Conservation (phyloP, 2,329 filamentous ascomycete species). For the Macroventuria anomochaeta region DNA sequence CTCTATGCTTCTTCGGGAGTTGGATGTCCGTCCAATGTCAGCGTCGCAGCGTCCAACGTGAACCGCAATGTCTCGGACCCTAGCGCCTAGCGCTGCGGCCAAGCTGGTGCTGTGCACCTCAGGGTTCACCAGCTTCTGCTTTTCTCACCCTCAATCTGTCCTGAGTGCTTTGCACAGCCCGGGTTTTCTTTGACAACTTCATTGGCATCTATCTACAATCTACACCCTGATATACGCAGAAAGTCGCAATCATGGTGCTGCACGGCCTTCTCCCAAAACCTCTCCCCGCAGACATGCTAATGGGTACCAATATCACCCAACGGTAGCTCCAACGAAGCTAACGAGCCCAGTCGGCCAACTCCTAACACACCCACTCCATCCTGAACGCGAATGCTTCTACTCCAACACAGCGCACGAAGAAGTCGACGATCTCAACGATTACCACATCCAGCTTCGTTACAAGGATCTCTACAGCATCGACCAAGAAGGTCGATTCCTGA, state of each 20-base stretch:
- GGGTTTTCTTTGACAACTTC: background rate
- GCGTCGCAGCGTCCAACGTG: slow-evolving; percentile 17
- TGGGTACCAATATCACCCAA: slow-evolving; percentile 11
- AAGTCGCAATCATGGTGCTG: slow-evolving; percentile 36
- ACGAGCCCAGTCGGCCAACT: slow-evolving; percentile 43
- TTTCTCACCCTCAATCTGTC: slow-evolving; percentile 5
- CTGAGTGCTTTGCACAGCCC: slow-evolving; percentile 7
- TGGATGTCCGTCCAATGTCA: slow-evolving; percentile 11
- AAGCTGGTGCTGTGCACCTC: slow-evolving; percentile 12
- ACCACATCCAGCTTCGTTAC: slow-evolving; percentile 49
- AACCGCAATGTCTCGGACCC: slow-evolving; percentile 6
- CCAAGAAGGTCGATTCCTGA: slow-evolving; percentile 46
- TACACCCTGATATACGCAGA: background rate
- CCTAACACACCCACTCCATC: slow-evolving; percentile 46
- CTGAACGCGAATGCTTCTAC: slow-evolving; percentile 47
- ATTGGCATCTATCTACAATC: background rate
- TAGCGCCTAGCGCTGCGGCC: slow-evolving; percentile 4
- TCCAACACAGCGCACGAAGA: slow-evolving; percentile 41
- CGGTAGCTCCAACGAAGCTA: slow-evolving; percentile 12
- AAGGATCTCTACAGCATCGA: slow-evolving; percentile 48
- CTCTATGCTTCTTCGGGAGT: background rate
- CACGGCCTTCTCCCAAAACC: slow-evolving; percentile 48
- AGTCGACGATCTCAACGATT: slow-evolving; percentile 49
- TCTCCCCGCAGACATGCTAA: slow-evolving; percentile 42
- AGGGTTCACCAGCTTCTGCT: slow-evolving; percentile 10